Evolutionary conservation across 2,329 filamentous ascomycete species (phyloP).

Genomic region (Botryotinia narcissicola): DNA sequence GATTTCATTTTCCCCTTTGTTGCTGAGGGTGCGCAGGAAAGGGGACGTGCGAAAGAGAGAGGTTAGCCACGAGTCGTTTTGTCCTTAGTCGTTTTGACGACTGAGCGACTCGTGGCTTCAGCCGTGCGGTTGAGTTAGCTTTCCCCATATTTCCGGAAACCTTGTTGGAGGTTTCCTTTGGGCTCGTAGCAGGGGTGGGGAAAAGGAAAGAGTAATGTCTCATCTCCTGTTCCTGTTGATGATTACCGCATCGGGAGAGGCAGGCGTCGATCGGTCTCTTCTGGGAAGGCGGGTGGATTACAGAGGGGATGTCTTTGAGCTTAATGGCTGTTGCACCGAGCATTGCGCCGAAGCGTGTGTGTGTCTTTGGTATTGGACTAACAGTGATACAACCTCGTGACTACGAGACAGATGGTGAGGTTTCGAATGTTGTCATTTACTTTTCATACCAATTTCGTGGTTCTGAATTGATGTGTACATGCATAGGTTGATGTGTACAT

Average conservation of each 20-base stretch:
- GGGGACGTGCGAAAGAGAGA: constrained; percentile 10
- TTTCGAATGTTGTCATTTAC: constrained; percentile 10
- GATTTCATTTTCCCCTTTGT: neutral
- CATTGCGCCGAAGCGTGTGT: neutral
- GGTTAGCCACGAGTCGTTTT: constrained; percentile 10
- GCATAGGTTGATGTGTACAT: neutral
- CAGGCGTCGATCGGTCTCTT: neutral
- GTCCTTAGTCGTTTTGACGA: neutral
- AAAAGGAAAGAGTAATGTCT: constrained; percentile 5
- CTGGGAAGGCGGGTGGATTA: neutral
- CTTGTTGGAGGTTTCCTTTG: neutral
- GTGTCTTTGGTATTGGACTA: neutral
- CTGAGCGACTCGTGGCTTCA: constrained; percentile 8
- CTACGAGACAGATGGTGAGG: neutral
- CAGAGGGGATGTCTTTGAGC: neutral
- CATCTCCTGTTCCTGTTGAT: constrained; percentile 11
- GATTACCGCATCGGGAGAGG: neutral
- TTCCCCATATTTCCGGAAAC: constrained; percentile 6
- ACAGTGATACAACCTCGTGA: neutral
- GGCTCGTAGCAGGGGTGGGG: neutral
- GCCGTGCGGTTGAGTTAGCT: neutral
- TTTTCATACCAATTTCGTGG: neutral
- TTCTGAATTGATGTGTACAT: constrained; percentile 1
- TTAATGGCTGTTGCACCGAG: constrained; percentile 10
- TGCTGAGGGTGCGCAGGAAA: neutral